Percentiles rank a stretch among this genome's conserved stretches.
These are phyloP conservation scores for Raphidocelis subcapitata DNA, from an alignment of 139 green algal species.

Conservation along the genomic window DNA sequence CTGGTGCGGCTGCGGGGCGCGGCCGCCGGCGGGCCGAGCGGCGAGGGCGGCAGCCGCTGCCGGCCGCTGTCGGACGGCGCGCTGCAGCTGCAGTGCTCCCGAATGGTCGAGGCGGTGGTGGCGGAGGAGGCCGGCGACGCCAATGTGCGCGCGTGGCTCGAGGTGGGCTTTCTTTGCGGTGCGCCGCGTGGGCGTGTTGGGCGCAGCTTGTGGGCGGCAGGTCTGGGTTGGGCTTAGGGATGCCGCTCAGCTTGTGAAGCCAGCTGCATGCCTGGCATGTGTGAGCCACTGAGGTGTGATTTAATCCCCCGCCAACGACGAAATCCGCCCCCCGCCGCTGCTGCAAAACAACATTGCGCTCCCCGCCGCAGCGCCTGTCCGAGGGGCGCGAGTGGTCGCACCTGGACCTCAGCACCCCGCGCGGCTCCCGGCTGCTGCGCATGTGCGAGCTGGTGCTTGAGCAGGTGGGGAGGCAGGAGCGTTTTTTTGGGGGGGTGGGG, in stretches of 20 bases:
- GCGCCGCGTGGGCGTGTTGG: too few relatives aligned
- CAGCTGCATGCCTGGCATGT: too few relatives aligned
- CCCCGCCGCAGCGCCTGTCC: not conserved
- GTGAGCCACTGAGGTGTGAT: too few relatives aligned
- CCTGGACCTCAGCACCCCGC: not conserved
- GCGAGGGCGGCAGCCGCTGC: too few relatives aligned
- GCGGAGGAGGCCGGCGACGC: not conserved
- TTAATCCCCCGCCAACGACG: too few relatives aligned
- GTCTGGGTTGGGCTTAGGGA: too few relatives aligned
- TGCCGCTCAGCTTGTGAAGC: too few relatives aligned
- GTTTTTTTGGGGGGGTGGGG: too few relatives aligned
- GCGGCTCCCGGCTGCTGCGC: constrained; percentile 10
- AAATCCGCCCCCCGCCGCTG: not conserved
- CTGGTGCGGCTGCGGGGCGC: constrained; percentile 3
- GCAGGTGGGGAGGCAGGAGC: constrained; percentile 6
- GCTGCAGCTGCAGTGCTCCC: constrained; percentile 24
- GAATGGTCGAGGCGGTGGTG: constrained; percentile 23
- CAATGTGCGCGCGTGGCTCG: constrained; percentile 18
- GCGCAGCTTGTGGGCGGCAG: too few relatives aligned
- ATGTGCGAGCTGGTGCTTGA: constrained; percentile 7
- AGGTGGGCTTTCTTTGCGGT: too few relatives aligned
- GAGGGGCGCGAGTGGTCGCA: constrained; percentile 14
- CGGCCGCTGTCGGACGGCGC: not conserved
- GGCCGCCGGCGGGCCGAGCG: too few relatives aligned
- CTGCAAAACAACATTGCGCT: too few relatives aligned